These are phyloP conservation scores for Hansenula sp. DNA, from an alignment of 1,139 yeast species.

Conservation along the genomic window DNA sequence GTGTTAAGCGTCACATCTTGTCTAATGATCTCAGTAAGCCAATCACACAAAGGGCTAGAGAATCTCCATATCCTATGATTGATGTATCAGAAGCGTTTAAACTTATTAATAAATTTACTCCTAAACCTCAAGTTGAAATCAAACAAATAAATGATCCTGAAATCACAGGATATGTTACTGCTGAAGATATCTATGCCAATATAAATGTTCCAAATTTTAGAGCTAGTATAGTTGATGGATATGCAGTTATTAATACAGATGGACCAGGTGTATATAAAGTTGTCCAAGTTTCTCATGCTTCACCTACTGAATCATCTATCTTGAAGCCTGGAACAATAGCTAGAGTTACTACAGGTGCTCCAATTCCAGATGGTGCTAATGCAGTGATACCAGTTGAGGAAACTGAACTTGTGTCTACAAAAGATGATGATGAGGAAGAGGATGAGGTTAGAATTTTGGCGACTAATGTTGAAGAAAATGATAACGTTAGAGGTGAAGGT, in stretches of 20 bases:
- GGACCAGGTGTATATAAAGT: slow-evolving; percentile 40
- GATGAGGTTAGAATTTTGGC: slow-evolving; percentile 32
- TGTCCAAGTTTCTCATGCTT: slow-evolving; percentile 37
- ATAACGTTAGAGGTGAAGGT: slow-evolving; percentile 41
- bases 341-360: slow-evolving; percentile 50
- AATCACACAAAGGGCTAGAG: slow-evolving; percentile 36
- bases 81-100: slow-evolving; percentile 35
- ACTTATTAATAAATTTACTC: slow-evolving; percentile 25
- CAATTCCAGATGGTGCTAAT: slow-evolving; percentile 43
- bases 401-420: slow-evolving; percentile 30
- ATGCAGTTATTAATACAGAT: slow-evolving; percentile 39
- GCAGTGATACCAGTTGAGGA: slow-evolving; percentile 52
- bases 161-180: slow-evolving; percentile 32
- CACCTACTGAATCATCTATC: slow-evolving; percentile 20
- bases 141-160: slow-evolving; percentile 23
- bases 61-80: slow-evolving; percentile 43
- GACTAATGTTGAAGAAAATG: slow-evolving; percentile 29
- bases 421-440: slow-evolving; percentile 35
- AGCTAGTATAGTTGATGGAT: slow-evolving; percentile 50
- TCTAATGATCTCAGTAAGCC: slow-evolving; percentile 32
- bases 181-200: slow-evolving; percentile 35
- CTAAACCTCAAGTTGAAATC: slow-evolving; percentile 18
- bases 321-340: slow-evolving; percentile 31
- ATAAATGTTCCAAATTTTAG: slow-evolving; percentile 40
- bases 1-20: slow-evolving; percentile 17